A percentile compares a stretch with the other conserved stretches of the same genome.
Evolutionary conservation across 192 early-diverging fungal species (phyloP).

Genomic region (Coemansia sp.): DNA sequence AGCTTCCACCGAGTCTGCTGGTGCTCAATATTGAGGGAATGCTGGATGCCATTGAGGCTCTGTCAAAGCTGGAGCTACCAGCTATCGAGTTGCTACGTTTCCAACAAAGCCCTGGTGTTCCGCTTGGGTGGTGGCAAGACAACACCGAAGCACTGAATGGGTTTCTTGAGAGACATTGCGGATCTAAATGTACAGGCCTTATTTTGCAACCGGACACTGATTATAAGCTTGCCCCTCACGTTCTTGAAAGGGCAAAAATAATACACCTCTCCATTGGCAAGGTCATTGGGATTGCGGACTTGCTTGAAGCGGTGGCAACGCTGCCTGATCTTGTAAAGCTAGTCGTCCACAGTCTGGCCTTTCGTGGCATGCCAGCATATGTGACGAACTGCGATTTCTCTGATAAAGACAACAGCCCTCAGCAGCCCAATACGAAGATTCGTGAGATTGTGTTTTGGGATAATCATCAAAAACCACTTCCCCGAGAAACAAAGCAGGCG

Average conservation of each 20-base stretch:
- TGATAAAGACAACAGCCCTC: neutral
- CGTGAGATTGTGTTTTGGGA: conserved; percentile 6
- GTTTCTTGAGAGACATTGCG: conserved; percentile 1
- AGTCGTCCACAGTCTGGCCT: conserved; percentile 1
- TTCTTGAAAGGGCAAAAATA: neutral
- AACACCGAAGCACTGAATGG: neutral
- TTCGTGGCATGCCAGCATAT: neutral
- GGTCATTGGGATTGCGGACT: neutral
- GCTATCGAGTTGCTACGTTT: neutral
- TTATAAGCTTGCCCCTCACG: neutral
- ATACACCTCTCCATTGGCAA: conserved; percentile 1
- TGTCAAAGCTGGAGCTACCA: neutral
- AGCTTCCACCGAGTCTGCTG: neutral
- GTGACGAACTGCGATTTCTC: neutral
- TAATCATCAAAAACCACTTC: neutral
- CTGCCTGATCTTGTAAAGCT: conserved; percentile 7
- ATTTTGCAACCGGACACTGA: neutral
- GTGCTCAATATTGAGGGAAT: conserved; percentile 4
- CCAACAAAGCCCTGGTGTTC: conserved; percentile 1
- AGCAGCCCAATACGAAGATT: neutral
- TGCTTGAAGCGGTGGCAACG: neutral
- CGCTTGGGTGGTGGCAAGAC: conserved; percentile 4
- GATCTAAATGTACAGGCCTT: conserved; percentile 1
- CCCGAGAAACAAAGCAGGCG: neutral
- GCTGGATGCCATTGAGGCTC: neutral